Evolutionary conservation across 257 asterid genomes (phyloP).

Genomic region (Penstemon eatonii): DNA sequence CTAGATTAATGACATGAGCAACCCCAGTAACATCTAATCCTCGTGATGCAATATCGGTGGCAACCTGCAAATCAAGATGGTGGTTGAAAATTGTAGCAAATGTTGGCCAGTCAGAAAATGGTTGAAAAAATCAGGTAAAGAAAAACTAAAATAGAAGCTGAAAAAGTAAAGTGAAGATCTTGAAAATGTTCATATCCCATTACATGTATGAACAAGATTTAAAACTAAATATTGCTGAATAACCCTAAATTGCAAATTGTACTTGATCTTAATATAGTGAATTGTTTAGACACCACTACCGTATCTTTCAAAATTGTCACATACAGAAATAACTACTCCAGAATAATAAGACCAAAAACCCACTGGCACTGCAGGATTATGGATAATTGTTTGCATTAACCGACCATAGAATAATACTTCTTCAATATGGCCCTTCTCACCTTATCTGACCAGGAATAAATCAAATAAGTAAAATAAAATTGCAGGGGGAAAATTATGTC

Average conservation of each 20-base stretch:
- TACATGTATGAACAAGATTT: not conserved
- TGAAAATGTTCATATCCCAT: not conserved
- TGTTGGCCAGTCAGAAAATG: constrained; percentile 6
- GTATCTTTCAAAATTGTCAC: not conserved
- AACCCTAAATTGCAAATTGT: too few species aligned
- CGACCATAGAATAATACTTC: not conserved
- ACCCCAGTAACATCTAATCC: constrained; percentile 91
- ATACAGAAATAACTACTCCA: not conserved
- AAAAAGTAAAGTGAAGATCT: constrained; percentile 5
- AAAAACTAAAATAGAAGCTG: not conserved
- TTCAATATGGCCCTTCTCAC: constrained; percentile 15
- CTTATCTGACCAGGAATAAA: constrained; percentile 2
- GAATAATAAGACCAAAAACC: not conserved
- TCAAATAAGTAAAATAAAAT: not conserved
- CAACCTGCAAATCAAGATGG: constrained; percentile 58
- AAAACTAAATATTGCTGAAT: not conserved
- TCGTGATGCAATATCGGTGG: constrained; percentile 94
- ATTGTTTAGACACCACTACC: not conserved
- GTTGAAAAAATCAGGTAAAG: not conserved
- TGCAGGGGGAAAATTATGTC: too few species aligned
- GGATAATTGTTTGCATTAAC: constrained; percentile 9
- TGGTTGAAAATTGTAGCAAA: not conserved
- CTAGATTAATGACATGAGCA: constrained; percentile 79
- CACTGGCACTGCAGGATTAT: not conserved
- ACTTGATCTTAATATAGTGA: too few species aligned